Evolutionary conservation across 1,284 basidiomycete species (phyloP).

Genomic region (Kwoniella shivajii): DNA sequence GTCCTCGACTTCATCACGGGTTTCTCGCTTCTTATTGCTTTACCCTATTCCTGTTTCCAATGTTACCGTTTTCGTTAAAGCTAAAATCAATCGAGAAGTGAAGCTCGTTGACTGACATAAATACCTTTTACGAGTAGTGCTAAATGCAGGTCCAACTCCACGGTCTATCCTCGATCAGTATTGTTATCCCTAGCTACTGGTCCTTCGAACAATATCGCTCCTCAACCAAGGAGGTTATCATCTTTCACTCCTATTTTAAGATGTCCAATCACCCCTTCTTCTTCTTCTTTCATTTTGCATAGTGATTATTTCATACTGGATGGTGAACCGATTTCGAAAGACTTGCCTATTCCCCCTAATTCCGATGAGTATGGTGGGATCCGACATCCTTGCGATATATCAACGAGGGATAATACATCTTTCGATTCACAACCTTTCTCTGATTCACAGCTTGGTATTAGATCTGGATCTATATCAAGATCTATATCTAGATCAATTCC

Average conservation of each 20-base stretch:
- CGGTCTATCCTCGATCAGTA: conserved; percentile 8
- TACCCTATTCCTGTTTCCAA: too few species aligned
- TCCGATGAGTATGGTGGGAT: not conserved
- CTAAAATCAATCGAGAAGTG: not conserved
- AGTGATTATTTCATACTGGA: conserved; percentile 10
- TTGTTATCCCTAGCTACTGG: conserved; percentile 11
- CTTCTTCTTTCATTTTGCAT: conserved; percentile 13
- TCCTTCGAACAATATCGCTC: not conserved
- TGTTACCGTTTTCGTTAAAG: too few species aligned
- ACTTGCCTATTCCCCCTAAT: conserved; percentile 6
- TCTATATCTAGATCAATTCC: too few species aligned
- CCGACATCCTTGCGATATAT: conserved; percentile 6
- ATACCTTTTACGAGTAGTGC: too few species aligned
- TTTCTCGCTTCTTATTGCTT: too few species aligned
- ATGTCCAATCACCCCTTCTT: not conserved
- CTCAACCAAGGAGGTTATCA: conserved; percentile 3
- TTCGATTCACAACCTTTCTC: conserved; percentile 1
- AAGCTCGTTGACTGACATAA: not conserved
- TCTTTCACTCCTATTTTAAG: conserved; percentile 16
- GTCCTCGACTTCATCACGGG: too few species aligned
- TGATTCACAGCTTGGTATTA: not conserved
- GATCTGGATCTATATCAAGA: too few species aligned
- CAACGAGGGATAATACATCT: not conserved
- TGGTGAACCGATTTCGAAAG: conserved; percentile 11
- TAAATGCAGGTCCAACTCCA: too few species aligned